phyloP scores from a whole-genome alignment of 2,329 filamentous ascomycete species.

The Aspergillus japonicus region DNA sequence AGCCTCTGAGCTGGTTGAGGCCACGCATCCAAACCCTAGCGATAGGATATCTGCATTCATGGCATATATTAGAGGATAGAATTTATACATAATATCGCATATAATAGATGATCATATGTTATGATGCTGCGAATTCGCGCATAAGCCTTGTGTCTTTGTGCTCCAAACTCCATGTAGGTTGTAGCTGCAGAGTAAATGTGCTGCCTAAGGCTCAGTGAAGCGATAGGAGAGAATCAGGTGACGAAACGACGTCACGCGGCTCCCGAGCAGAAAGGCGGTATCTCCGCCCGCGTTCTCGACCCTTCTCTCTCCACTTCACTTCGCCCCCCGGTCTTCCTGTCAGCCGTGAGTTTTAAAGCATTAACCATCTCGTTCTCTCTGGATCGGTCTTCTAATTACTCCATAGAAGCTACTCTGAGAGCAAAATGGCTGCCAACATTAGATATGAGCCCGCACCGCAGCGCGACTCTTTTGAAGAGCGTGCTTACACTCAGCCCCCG shows the following conservation, averaged over 20 bases:
- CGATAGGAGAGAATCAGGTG: background rate
- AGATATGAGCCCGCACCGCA: conserved; percentile 83
- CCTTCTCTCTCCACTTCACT: conserved; percentile 4
- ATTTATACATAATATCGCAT: conserved; percentile 9
- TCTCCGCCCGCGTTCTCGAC: background rate
- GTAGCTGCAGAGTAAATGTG: too few relatives aligned
- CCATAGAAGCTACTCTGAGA: background rate
- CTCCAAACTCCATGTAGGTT: too few relatives aligned
- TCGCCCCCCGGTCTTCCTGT: background rate
- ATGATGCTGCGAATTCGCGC: too few relatives aligned
- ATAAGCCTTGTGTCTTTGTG: too few relatives aligned
- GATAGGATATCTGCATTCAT: conserved; percentile 2
- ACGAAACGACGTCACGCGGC: conserved; percentile 13
- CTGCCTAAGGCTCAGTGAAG: background rate
- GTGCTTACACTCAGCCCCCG: conserved; percentile 70
- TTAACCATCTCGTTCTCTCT: background rate
- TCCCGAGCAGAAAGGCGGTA: background rate
- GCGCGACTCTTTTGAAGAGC: conserved; percentile 79
- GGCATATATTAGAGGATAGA: conserved; percentile 10
- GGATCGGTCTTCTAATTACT: background rate
- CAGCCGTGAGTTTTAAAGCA: background rate
- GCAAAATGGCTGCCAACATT: conserved; percentile 67
- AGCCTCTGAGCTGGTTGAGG: background rate
- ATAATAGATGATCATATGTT: background rate
- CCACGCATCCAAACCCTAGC: background rate